phyloP scores from a whole-genome alignment of 73 alveolate species.

The Paramecium primaurelia region DNA sequence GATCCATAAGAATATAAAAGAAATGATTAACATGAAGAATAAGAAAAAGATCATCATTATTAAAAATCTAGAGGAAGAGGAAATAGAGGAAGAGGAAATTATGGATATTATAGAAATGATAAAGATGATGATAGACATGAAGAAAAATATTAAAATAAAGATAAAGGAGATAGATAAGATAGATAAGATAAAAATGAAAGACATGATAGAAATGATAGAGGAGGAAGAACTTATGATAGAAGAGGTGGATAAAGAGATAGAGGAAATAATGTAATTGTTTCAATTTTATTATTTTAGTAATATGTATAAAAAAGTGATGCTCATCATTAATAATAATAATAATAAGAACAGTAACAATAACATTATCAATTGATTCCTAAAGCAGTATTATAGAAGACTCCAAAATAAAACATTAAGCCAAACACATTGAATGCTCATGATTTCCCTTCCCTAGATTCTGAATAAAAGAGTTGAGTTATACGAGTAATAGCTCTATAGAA shows the following conservation, averaged over 20 bases:
- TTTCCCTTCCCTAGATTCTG: conserved; percentile 29
- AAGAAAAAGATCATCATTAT: not conserved
- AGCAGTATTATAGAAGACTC: not conserved
- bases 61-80: not conserved
- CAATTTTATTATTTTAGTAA: not conserved
- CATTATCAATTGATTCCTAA: not conserved
- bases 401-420: not conserved
- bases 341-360: not conserved
- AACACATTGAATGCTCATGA: conserved; percentile 27
- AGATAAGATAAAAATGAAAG: not conserved
- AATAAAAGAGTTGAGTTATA: not conserved
- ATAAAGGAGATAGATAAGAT: not conserved
- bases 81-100: not conserved
- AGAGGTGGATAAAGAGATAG: conserved; percentile 21
- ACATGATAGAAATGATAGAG: conserved; percentile 11
- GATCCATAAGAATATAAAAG: not conserved
- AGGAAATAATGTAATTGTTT: not conserved
- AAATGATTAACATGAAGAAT: not conserved
- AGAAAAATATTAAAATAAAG: not conserved
- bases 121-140: not conserved
- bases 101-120: not conserved
- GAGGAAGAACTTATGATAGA: not conserved
- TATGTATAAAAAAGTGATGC: conserved; percentile 10
- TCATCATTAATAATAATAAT: not conserved
- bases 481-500: not conserved